Conservation (phyloP, 2,329 filamentous ascomycete species). For the Podosphaera fusca region DNA sequence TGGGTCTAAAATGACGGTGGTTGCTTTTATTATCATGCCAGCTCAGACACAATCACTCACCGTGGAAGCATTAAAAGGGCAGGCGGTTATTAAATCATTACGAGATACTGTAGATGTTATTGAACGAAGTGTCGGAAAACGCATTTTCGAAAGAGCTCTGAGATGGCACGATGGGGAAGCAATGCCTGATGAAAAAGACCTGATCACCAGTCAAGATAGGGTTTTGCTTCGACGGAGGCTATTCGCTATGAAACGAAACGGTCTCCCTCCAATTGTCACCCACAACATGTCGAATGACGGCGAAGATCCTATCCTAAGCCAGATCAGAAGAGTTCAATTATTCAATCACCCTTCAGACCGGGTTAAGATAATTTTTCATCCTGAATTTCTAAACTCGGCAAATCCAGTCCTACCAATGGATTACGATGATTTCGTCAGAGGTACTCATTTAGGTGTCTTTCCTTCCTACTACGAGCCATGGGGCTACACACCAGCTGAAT, state of each 20-base stretch:
- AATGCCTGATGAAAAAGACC: slow-evolving; percentile 87
- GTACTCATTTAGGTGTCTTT: slow-evolving; percentile 88
- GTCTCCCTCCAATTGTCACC: slow-evolving; percentile 82
- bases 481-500: slow-evolving; percentile 96
- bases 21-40: slow-evolving; percentile 97
- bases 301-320: slow-evolving; percentile 86
- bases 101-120: slow-evolving; percentile 84
- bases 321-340: slow-evolving; percentile 82
- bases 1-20: slow-evolving; percentile 78
- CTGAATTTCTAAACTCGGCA: slow-evolving; percentile 86
- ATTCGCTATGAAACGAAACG: slow-evolving; percentile 88
- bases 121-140: slow-evolving; percentile 74
- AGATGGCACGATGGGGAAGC: slow-evolving; percentile 89
- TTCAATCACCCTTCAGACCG: slow-evolving; percentile 92
- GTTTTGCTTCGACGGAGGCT: slow-evolving; percentile 75
- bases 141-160: slow-evolving; percentile 82
- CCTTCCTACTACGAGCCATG: slow-evolving; percentile 97
- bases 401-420: slow-evolving; percentile 90
- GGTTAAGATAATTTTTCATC: slow-evolving; percentile 95
- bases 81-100: slow-evolving; percentile 91
- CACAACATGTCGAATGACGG: slow-evolving; percentile 95
- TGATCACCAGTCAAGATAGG: slow-evolving; percentile 78
- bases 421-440: slow-evolving; percentile 95
- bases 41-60: slow-evolving; percentile 88
- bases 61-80: slow-evolving; percentile 85